phyloP scores from a whole-genome alignment of 169 alveolate genomes.

The Fabrea salina region DNA sequence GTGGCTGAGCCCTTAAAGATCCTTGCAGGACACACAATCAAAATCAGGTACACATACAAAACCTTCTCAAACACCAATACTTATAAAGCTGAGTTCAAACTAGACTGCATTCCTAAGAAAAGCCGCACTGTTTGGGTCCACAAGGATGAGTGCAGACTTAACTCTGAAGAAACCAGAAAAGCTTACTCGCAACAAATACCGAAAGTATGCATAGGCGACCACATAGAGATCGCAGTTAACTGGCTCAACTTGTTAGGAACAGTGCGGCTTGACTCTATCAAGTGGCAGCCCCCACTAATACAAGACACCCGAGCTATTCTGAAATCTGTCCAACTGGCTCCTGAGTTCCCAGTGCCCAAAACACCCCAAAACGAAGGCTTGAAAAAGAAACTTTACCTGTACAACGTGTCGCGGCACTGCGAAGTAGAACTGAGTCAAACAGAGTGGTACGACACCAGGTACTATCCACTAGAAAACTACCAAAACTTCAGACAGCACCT shows the following conservation, averaged over 20 bases:
- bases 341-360: background rate
- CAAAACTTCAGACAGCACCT: background rate
- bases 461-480: background rate
- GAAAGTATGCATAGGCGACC: conserved; percentile 53
- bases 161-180: conserved; percentile 49
- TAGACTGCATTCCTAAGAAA: background rate
- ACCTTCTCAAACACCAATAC: background rate
- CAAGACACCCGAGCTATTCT: conserved; percentile 14
- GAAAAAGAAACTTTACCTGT: background rate
- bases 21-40: conserved; percentile 11
- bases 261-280: conserved; percentile 29
- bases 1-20: background rate
- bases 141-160: conserved; percentile 53
- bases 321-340: background rate
- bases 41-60: background rate
- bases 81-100: conserved; percentile 15
- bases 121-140: conserved; percentile 50
- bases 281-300: conserved; percentile 47
- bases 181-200: conserved; percentile 46
- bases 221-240: conserved; percentile 52
- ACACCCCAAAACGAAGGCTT: background rate
- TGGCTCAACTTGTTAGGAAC: conserved; percentile 45
- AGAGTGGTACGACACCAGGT: conserved; percentile 22
- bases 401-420: conserved; percentile 1
- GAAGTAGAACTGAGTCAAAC: background rate